phyloP scores from a whole-genome alignment of 345 rosid genomes.

The Sonneratia alba region DNA sequence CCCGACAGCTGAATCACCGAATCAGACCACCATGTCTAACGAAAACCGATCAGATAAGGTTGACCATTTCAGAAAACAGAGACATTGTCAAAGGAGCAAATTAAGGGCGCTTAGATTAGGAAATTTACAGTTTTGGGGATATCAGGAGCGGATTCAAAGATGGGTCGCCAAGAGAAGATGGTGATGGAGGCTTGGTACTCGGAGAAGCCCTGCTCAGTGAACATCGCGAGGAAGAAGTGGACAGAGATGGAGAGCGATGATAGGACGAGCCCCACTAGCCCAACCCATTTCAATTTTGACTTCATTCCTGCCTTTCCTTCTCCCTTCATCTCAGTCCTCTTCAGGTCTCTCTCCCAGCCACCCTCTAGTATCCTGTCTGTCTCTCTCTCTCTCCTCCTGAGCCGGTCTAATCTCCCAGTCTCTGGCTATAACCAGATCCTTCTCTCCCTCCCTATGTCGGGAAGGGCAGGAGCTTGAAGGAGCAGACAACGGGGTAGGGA shows the following conservation, averaged over 20 bases:
- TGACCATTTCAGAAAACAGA: neutral
- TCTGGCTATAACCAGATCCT: neutral
- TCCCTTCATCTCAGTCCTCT: slow-evolving; percentile 33
- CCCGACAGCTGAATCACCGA: neutral
- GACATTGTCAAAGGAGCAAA: neutral
- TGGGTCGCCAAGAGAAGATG: slow-evolving; percentile 94
- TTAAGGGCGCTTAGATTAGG: neutral
- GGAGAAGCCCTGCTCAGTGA: slow-evolving; percentile 53
- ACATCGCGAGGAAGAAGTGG: slow-evolving; percentile 81
- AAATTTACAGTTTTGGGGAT: slow-evolving; percentile 36
- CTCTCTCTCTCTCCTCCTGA: neutral
- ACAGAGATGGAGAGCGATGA: slow-evolving; percentile 65
- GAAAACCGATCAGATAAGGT: neutral
- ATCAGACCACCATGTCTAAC: neutral
- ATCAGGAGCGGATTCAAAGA: slow-evolving; percentile 49
- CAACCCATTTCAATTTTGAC: slow-evolving; percentile 91
- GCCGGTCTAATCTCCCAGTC: neutral
- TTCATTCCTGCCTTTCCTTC: slow-evolving; percentile 63
- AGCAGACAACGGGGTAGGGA: neutral
- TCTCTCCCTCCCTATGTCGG: neutral
- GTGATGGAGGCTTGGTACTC: slow-evolving; percentile 83
- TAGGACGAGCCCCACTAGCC: slow-evolving; percentile 59
- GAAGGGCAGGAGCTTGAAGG: slow-evolving; percentile 4
- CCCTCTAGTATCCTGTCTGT: neutral
- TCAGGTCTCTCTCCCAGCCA: too few relatives aligned